Conservation (phyloP, 208 protist species). For the Balamuthia mandrillaris region DNA sequence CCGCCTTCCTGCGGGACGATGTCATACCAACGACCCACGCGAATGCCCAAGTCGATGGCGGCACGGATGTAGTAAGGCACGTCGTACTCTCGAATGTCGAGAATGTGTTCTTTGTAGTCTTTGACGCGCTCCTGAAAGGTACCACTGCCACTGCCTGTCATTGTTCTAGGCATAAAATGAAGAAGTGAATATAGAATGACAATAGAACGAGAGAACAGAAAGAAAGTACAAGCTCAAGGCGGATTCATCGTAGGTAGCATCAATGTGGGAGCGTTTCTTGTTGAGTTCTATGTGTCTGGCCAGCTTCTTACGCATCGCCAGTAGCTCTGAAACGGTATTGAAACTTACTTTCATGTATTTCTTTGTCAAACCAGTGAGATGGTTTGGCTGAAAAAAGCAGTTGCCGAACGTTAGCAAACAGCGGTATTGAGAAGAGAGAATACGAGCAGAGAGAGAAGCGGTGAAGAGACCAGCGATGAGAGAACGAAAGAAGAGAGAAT, state of each 20-base stretch:
- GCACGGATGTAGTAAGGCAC: constrained; percentile 97
- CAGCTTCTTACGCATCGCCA: constrained; percentile 76
- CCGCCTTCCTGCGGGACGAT: constrained; percentile 52
- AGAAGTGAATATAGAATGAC: not conserved
- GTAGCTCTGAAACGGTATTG: constrained; percentile 86
- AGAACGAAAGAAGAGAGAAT: not conserved
- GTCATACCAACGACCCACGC: constrained; percentile 94
- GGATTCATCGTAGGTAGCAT: not conserved
- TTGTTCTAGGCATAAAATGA: not conserved
- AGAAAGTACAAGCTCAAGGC: constrained; percentile 3
- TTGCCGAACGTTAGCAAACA: not conserved
- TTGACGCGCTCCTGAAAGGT: constrained; percentile 60
- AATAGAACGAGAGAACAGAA: not conserved
- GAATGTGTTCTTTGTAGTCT: constrained; percentile 83
- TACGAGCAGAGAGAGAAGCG: not conserved
- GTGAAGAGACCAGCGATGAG: not conserved
- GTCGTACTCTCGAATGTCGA: constrained; percentile 98
- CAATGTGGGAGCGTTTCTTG: not conserved
- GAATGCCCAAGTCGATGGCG: constrained; percentile 89
- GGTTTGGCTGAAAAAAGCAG: constrained; percentile 76
- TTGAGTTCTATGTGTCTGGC: constrained; percentile 54
- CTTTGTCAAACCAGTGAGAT: constrained; percentile 88
- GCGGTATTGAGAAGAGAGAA: not conserved
- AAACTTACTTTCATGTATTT: constrained; percentile 92
- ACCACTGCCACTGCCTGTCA: constrained; percentile 40